These are phyloP conservation scores for Neonectria sp. DNA, from an alignment of 2,329 filamentous ascomycete species.

Conservation along the genomic window DNA sequence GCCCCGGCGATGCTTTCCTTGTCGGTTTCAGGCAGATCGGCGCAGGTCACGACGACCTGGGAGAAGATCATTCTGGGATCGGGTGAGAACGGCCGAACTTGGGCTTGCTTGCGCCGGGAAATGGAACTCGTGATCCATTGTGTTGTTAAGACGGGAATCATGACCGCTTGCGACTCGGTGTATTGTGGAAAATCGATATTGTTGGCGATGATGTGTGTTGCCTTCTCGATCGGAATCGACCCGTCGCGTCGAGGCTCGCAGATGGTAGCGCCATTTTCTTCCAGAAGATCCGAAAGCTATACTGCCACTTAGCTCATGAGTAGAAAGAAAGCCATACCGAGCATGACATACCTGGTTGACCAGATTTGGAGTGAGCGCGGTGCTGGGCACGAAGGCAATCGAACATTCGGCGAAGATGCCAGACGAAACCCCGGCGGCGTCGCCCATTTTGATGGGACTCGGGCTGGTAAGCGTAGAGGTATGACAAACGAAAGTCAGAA, in stretches of 20 bases:
- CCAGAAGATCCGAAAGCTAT: constrained; percentile 60
- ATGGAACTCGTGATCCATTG: constrained; percentile 85
- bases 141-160: constrained; percentile 88
- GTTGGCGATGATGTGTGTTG: constrained; percentile 74
- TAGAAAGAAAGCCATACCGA: no score
- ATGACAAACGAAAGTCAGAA: constrained; percentile 17
- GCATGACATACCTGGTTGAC: constrained; percentile 56
- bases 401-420: constrained; percentile 60
- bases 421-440: constrained; percentile 40
- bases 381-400: constrained; percentile 63
- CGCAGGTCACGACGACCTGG: constrained; percentile 85
- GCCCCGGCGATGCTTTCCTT: constrained; percentile 94
- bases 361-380: constrained; percentile 55
- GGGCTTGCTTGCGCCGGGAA: constrained; percentile 77
- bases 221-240: constrained; percentile 62
- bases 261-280: constrained; percentile 66
- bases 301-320: constrained; percentile 19
- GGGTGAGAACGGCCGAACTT: constrained; percentile 88
- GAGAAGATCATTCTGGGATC: constrained; percentile 93
- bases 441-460: constrained; percentile 47
- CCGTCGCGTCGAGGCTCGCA: constrained; percentile 64
- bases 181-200: constrained; percentile 96
- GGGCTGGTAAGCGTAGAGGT: constrained; percentile 6
- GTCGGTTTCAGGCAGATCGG: constrained; percentile 87
- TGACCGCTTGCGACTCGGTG: constrained; percentile 77